A percentile compares a stretch with the other conserved stretches of the same genome.
phyloP scores from a whole-genome alignment of 441 rosid species.

The Kokia cookei region DNA sequence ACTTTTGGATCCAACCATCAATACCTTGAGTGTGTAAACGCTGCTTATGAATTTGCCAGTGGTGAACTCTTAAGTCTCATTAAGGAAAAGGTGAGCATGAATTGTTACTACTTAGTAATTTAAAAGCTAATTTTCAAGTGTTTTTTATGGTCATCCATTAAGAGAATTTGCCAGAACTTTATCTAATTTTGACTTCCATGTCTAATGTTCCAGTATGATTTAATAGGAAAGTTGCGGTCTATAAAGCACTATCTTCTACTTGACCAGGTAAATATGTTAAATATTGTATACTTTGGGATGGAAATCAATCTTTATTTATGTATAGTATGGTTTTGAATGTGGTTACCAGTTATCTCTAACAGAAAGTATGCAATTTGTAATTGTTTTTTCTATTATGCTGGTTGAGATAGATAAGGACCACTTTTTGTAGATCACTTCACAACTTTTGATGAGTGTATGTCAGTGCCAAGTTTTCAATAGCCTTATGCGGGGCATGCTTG shows the following conservation, averaged over 20 bases:
- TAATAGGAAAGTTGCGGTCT: constrained; percentile 82
- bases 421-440: background rate
- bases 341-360: background rate
- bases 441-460: background rate
- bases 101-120: background rate
- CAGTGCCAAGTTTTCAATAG: background rate
- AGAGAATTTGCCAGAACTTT: constrained; percentile 8
- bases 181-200: constrained; percentile 9
- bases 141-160: background rate
- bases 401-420: background rate
- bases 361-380: background rate
- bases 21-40: constrained; percentile 89
- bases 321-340: background rate
- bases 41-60: constrained; percentile 89
- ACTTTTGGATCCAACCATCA: constrained; percentile 89
- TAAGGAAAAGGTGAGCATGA: constrained; percentile 61
- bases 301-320: background rate
- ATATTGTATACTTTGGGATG: background rate
- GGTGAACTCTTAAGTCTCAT: constrained; percentile 79
- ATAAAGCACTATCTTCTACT: constrained; percentile 97
- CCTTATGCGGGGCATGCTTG: background rate
- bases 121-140: background rate
- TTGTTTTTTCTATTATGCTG: background rate
- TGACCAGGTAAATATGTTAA: constrained; percentile 70
- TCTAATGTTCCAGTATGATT: constrained; percentile 63